Conservation (phyloP, 2,329 filamentous ascomycete species). For the Epichloe typhina region DNA sequence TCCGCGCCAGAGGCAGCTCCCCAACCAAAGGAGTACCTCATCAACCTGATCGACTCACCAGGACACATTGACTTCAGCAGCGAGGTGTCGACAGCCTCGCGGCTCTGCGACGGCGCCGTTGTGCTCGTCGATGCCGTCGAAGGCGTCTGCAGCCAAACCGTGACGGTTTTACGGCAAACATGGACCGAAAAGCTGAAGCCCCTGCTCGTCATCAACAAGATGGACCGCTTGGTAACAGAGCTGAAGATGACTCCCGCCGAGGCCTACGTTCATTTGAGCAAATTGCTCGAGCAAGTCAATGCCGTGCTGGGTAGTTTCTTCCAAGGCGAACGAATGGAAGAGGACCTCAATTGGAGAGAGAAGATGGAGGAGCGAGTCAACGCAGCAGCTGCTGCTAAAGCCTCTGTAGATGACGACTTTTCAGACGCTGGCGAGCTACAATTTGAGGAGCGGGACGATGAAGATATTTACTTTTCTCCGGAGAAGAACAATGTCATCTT, state of each 20-base stretch:
- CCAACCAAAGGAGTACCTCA: constrained; percentile 75
- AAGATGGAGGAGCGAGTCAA: constrained; percentile 76
- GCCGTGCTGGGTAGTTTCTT: constrained; percentile 96
- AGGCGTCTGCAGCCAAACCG: constrained; percentile 95
- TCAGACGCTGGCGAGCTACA: constrained; percentile 46
- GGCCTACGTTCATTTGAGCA: constrained; percentile 78
- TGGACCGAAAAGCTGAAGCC: constrained; percentile 96
- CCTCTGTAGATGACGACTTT: constrained; percentile 33
- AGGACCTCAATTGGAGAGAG: constrained; percentile 92
- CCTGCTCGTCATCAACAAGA: constrained; percentile 93
- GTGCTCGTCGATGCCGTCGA: constrained; percentile 94
- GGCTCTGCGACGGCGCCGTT: constrained; percentile 86
- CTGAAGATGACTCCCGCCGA: constrained; percentile 85
- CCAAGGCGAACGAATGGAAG: constrained; percentile 96
- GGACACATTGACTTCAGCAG: constrained; percentile 98
- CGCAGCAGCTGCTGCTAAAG: constrained; percentile 53
- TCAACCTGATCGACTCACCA: constrained; percentile 95
- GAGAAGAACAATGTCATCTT: constrained; percentile 99
- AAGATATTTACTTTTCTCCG: constrained; percentile 94
- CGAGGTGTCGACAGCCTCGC: constrained; percentile 89
- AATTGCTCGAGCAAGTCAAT: constrained; percentile 89
- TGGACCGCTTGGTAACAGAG: constrained; percentile 88
- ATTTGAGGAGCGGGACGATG: constrained; percentile 86
- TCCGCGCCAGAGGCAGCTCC: constrained; percentile 53
- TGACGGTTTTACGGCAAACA: constrained; percentile 86